Base-by-base conservation (phyloP, 768 basidiomycete genomes). In the Rhizopogon sp. region DNA sequence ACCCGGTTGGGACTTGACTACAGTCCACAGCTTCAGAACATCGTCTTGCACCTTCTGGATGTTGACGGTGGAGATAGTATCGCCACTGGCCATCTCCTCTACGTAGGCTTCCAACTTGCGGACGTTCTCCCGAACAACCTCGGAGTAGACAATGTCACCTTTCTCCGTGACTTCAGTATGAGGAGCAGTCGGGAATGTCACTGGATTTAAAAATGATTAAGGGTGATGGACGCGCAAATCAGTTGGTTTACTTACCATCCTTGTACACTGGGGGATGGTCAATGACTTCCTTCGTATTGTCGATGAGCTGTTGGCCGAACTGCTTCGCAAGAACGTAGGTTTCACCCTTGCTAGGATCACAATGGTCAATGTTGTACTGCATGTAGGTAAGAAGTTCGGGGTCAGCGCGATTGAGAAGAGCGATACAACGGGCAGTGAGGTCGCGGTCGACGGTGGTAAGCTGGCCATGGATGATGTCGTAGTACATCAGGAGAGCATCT, bases 21-120 rank as follows among this genome's bases (percentile, higher is more conserved):
- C 87, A 52, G 88, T 93, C 94, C 96, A 99, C 5, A 99, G 82
- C 66, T 95, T 98, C 53, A 94, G 78, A 47, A 99, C 93, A 61
- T 98, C 94, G 40, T 95, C 91, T 66, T 98, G 95, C 43, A 98
- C 93, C 74, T 98, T 98, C 75, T 97, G 90, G 57, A 97, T 90
- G 73, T 98, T 98, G 67, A 95, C 83, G 35, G 83, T 76, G 2
- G 90, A 82, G 50, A 92, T 88, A 6, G 89, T 85, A 66, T 95
- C 93, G 2, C 93, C 92, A 56, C 90, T 92, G 1, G 97, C 94
- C 97, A 99, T 99, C 74, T 99, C 94, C 64, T 94, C 86, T 52
- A 93, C 97, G 64, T 99, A 99, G 1, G 93, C 92, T 72, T 99
- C 97, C 43, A 99, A 79, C 74, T 98, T 98, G 64, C 97, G 88